These are phyloP conservation scores for Ophiosphaerella narmari DNA, from an alignment of 2,329 filamentous ascomycete genomes.

Conservation along the genomic window DNA sequence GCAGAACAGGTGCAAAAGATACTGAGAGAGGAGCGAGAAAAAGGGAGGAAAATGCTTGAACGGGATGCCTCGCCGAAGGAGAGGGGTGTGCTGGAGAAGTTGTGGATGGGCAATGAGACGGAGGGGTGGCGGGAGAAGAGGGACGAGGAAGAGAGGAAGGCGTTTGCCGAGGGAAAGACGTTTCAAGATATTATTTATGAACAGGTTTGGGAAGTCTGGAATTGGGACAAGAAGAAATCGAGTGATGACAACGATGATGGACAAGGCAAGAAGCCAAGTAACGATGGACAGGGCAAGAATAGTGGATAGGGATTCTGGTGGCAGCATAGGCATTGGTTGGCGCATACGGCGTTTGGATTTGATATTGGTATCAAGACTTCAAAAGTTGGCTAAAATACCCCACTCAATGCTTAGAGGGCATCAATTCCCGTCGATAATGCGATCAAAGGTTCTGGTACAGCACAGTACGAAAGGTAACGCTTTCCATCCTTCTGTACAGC, in stretches of 20 bases:
- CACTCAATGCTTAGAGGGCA: too few relatives aligned
- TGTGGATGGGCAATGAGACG: constrained; percentile 48
- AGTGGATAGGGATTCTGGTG: not conserved
- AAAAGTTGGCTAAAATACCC: not conserved
- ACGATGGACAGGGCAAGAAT: constrained; percentile 13
- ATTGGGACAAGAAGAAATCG: constrained; percentile 47
- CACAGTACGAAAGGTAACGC: too few relatives aligned
- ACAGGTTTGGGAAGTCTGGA: constrained; percentile 56
- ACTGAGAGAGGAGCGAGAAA: constrained; percentile 47
- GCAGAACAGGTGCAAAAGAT: constrained; percentile 39
- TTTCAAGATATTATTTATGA: constrained; percentile 52
- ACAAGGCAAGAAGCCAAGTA: constrained; percentile 13
- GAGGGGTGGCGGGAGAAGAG: constrained; percentile 53
- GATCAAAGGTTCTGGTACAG: too few relatives aligned
- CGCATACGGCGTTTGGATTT: not conserved
- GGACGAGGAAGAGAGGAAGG: constrained; percentile 52
- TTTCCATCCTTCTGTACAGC: too few relatives aligned
- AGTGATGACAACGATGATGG: constrained; percentile 29
- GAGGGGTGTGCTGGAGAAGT: constrained; percentile 35
- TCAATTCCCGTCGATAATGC: too few relatives aligned
- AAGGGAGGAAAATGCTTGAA: constrained; percentile 36
- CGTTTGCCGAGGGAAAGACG: constrained; percentile 44
- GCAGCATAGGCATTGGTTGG: not conserved
- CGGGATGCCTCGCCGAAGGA: constrained; percentile 33
- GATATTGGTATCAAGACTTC: not conserved